phyloP scores from a whole-genome alignment of 1,284 basidiomycete genomes.

The Leccinum solheimii region DNA sequence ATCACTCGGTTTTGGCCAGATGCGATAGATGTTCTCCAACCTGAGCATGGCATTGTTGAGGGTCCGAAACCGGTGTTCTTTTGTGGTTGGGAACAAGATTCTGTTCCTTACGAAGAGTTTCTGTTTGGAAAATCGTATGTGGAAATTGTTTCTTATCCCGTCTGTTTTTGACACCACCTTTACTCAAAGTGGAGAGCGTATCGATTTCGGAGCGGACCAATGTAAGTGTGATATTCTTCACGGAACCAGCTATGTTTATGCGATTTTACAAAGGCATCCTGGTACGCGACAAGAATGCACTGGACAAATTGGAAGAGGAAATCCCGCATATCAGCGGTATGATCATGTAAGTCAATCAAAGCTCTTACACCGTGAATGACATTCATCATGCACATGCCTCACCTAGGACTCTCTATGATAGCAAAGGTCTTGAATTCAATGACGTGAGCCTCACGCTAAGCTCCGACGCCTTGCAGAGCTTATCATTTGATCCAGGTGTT shows the following conservation, averaged over 20 bases:
- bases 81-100: slow-evolving; percentile 52
- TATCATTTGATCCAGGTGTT: slow-evolving; percentile 49
- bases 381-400: not conserved
- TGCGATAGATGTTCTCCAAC: slow-evolving; percentile 60
- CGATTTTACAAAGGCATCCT: slow-evolving; percentile 53
- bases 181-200: slow-evolving; percentile 43
- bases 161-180: not conserved
- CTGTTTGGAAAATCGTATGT: slow-evolving; percentile 50
- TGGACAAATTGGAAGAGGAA: slow-evolving; percentile 47
- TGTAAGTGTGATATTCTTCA: slow-evolving; percentile 40
- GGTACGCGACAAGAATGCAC: slow-evolving; percentile 60
- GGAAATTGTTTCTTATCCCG: not conserved
- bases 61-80: slow-evolving; percentile 64
- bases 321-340: slow-evolving; percentile 61
- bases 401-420: slow-evolving; percentile 66
- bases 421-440: slow-evolving; percentile 74
- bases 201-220: slow-evolving; percentile 70
- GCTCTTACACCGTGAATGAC: not conserved
- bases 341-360: slow-evolving; percentile 50
- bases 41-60: slow-evolving; percentile 58
- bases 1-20: slow-evolving; percentile 65
- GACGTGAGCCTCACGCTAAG: slow-evolving; percentile 45
- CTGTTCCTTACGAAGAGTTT: slow-evolving; percentile 56
- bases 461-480: not conserved
- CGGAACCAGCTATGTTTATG: not conserved